A percentile compares a stretch with the other conserved stretches of the same genome.
These are phyloP conservation scores for Didymella arachidicola DNA, from an alignment of 2,329 filamentous ascomycete species.

Conservation along the genomic window DNA sequence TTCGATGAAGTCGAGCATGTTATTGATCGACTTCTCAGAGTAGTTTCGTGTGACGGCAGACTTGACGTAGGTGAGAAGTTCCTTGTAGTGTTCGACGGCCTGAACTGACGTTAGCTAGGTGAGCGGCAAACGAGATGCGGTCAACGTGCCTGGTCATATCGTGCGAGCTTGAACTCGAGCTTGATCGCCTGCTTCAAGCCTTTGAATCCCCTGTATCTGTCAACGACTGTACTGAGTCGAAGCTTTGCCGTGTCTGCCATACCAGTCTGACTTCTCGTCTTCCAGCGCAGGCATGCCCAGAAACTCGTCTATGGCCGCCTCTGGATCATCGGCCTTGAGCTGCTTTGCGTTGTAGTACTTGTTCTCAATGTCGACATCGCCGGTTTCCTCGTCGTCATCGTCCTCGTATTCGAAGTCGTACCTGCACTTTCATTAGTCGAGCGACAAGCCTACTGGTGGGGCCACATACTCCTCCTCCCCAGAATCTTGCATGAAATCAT, in stretches of 20 bases:
- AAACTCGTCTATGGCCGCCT: constrained; percentile 91
- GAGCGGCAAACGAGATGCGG: not conserved
- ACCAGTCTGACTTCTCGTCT: constrained; percentile 93
- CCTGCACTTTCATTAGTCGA: constrained; percentile 51
- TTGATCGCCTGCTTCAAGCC: constrained; percentile 98
- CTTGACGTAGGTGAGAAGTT: constrained; percentile 96
- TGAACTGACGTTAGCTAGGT: constrained; percentile 51
- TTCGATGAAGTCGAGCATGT: constrained; percentile 97
- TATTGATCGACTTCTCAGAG: constrained; percentile 99
- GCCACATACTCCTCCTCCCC: constrained; percentile 78
- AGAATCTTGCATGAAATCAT: constrained; percentile 94
- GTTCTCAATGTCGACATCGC: constrained; percentile 96
- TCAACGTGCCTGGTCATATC: constrained; percentile 75
- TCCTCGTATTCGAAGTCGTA: constrained; percentile 99
- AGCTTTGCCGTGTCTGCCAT: constrained; percentile 12
- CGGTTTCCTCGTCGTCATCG: constrained; percentile 85
- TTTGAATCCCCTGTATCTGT: constrained; percentile 77
- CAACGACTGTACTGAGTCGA: constrained; percentile 16
- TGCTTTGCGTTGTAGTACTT: constrained; percentile 99
- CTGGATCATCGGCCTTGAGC: constrained; percentile 84
- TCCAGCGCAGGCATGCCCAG: constrained; percentile 85
- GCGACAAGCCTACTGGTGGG: too few species aligned
- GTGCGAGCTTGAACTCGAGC: constrained; percentile 90
- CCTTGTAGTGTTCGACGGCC: constrained; percentile 90
- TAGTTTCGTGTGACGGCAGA: constrained; percentile 97